These are phyloP conservation scores for Pyrenopolyporus hunteri DNA, from an alignment of 495 filamentous ascomycete genomes.

Conservation along the genomic window DNA sequence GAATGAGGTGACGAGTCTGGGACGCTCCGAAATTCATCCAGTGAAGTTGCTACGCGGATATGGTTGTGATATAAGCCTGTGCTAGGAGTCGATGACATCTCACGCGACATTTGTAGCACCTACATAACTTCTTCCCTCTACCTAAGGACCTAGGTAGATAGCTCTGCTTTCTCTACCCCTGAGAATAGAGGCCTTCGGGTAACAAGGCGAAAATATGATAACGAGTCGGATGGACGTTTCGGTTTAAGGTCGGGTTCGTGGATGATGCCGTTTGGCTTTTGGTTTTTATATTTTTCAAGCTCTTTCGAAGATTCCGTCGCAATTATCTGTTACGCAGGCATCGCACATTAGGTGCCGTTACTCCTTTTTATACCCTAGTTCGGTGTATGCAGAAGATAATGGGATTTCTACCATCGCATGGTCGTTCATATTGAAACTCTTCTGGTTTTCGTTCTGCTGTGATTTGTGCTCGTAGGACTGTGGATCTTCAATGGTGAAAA, in stretches of 20 bases:
- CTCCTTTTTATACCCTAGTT: conserved; percentile 34
- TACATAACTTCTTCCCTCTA: too few species aligned
- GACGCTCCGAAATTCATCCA: background rate
- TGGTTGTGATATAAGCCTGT: background rate
- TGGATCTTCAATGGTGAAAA: background rate
- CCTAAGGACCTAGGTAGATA: too few species aligned
- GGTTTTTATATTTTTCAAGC: background rate
- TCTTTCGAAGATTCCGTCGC: too few species aligned
- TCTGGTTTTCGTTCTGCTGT: background rate
- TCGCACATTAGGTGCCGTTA: too few species aligned
- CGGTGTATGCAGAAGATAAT: conserved; percentile 4
- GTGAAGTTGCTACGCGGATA: background rate
- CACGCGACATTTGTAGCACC: too few species aligned
- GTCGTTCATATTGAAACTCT: background rate
- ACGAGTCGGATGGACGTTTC: background rate
- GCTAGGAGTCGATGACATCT: background rate
- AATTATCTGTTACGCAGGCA: too few species aligned
- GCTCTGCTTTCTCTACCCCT: too few species aligned
- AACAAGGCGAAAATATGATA: conserved; percentile 16
- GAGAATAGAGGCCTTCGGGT: background rate
- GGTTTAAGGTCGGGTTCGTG: background rate
- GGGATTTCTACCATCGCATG: background rate
- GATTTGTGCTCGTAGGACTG: background rate
- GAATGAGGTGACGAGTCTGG: conserved; percentile 10
- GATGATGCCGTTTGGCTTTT: conserved; percentile 2